Percentiles rank a stretch among this genome's conserved stretches.
phyloP scores from a whole-genome alignment of 1,284 basidiomycete genomes.

The Anthracocystis panici-leucophaei region DNA sequence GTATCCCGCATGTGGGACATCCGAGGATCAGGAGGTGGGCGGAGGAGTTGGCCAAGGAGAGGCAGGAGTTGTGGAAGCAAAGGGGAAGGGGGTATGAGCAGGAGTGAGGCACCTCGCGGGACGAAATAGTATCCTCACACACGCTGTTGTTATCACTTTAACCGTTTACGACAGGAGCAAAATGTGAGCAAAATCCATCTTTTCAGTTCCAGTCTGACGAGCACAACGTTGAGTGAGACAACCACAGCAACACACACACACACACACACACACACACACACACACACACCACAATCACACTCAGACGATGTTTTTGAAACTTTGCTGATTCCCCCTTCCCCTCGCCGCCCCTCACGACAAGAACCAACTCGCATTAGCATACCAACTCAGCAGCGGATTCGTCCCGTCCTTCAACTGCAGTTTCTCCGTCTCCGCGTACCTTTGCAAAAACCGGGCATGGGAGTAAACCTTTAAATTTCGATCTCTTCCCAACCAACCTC shows the following conservation, averaged over 20 bases:
- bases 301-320: no score
- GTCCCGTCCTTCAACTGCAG: conserved; percentile 81
- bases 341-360: conserved; percentile 46
- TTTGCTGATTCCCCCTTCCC: no score
- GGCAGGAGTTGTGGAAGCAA: conserved; percentile 49
- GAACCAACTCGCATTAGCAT: conserved; percentile 82
- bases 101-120: not conserved
- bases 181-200: no score
- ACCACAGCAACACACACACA: no score
- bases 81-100: conserved; percentile 42
- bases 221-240: no score
- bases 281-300: no score
- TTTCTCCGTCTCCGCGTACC: conserved; percentile 79
- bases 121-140: not conserved
- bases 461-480: conserved; percentile 24
- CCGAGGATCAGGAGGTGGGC: conserved; percentile 56
- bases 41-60: conserved; percentile 44
- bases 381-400: conserved; percentile 87
- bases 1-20: conserved; percentile 48
- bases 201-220: no score
- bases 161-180: no score
- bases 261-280: no score
- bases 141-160: not conserved
- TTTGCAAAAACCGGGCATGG: conserved; percentile 84
- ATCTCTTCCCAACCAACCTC: conserved; percentile 3